Conservation (phyloP, 371 early-diverging fungal species). For the Syncephalastrum contaminatum region DNA sequence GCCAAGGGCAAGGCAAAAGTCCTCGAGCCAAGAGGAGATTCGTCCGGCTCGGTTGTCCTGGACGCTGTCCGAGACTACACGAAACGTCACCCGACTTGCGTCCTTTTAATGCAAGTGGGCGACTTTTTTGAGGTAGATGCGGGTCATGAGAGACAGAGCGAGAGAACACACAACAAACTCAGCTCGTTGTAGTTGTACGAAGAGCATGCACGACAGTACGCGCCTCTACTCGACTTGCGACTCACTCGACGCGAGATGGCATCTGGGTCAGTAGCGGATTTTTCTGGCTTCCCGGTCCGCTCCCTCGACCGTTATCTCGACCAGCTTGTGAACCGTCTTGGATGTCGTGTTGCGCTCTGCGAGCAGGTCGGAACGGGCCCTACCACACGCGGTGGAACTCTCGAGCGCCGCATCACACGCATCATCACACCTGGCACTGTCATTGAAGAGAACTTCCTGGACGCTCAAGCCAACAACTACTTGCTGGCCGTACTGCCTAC, state of each 20-base stretch:
- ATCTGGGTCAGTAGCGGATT: conserved; percentile 44
- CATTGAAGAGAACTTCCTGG: conserved; percentile 69
- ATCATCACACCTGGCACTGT: conserved; percentile 91
- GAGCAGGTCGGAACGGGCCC: conserved; percentile 67
- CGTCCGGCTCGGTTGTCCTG: conserved; percentile 45
- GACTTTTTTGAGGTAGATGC: conserved; percentile 84
- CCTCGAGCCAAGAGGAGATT: conserved; percentile 15
- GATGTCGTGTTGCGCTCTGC: conserved; percentile 80
- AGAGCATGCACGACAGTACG: conserved; percentile 71
- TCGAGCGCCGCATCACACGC: conserved; percentile 70
- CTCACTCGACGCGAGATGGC: conserved; percentile 55
- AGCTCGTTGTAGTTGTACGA: conserved; percentile 60
- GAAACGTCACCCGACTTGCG: conserved; percentile 70
- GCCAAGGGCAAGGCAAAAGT: not conserved
- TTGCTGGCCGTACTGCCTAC: conserved; percentile 52
- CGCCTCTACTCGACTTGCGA: conserved; percentile 68
- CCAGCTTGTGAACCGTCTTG: conserved; percentile 66
- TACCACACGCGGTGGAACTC: conserved; percentile 36
- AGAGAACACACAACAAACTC: not conserved
- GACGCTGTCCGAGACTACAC: conserved; percentile 65
- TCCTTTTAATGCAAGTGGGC: conserved; percentile 89
- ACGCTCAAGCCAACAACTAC: conserved; percentile 66
- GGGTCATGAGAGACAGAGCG: too few relatives aligned
- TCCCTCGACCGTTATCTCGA: conserved; percentile 77
- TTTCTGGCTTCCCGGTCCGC: conserved; percentile 80